These are phyloP conservation scores for Flaveria robusta DNA, from an alignment of 129 eudicot species.

Conservation along the genomic window DNA sequence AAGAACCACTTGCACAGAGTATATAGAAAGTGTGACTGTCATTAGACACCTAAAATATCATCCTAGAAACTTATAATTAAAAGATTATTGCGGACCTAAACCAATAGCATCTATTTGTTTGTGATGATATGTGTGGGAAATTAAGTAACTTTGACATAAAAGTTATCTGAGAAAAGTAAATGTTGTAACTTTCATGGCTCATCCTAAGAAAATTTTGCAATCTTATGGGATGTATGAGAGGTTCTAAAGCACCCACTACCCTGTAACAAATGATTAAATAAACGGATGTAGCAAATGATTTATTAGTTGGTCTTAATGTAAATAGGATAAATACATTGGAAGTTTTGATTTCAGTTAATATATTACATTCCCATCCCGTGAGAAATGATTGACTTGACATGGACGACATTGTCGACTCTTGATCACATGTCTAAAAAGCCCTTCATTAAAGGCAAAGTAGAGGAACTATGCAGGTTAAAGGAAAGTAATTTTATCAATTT, in stretches of 20 bases:
- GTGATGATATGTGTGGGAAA: background rate
- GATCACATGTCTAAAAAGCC: background rate
- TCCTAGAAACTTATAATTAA: background rate
- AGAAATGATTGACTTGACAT: background rate
- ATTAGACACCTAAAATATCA: background rate
- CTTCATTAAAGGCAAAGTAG: background rate
- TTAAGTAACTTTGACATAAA: background rate
- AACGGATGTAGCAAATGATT: background rate
- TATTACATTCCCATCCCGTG: background rate
- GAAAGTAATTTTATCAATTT: too few species aligned
- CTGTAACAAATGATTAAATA: background rate
- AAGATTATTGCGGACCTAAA: background rate
- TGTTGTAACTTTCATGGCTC: background rate
- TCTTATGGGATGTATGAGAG: background rate
- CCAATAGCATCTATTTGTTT: background rate
- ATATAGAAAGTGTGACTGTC: background rate
- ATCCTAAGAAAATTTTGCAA: constrained; percentile 4
- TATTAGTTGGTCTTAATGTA: background rate
- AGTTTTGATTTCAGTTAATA: background rate
- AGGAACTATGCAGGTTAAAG: background rate
- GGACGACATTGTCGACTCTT: background rate
- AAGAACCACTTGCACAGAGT: background rate
- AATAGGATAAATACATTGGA: background rate
- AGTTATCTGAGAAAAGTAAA: background rate
- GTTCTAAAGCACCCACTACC: background rate